Conservation (phyloP, 2,329 filamentous ascomycete genomes). For the Alternaria alternata region DNA sequence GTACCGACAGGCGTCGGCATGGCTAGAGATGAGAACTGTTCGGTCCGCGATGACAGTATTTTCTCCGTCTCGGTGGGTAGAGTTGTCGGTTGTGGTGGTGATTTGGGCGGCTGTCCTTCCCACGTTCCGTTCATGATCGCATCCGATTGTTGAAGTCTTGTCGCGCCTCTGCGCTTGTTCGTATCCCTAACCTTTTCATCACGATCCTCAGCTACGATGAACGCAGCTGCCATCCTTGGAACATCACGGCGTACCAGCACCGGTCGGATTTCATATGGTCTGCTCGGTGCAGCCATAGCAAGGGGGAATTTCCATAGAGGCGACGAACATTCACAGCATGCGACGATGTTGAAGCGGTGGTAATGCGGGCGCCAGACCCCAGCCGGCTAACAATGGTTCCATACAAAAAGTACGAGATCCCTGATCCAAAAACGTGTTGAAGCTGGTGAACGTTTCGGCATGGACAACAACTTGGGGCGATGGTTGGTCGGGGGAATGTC, state of each 20-base stretch:
- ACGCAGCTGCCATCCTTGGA: background rate
- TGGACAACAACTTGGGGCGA: background rate
- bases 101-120: background rate
- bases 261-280: slow-evolving; percentile 4
- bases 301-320: slow-evolving; percentile 5
- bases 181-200: background rate
- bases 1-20: background rate
- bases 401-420: slow-evolving; percentile 6
- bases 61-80: background rate
- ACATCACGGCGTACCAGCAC: slow-evolving; percentile 11
- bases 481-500: slow-evolving; percentile 7
- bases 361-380: background rate
- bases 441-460: slow-evolving; percentile 13
- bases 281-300: slow-evolving; percentile 12
- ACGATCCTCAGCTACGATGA: background rate
- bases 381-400: slow-evolving; percentile 4
- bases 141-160: background rate
- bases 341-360: background rate
- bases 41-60: background rate
- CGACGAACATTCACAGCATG: background rate
- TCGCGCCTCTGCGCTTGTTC: background rate
- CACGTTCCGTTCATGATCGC: background rate
- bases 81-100: no score
- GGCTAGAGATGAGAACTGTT: background rate
- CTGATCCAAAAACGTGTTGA: slow-evolving; percentile 5